Conservation (phyloP, 2,329 filamentous ascomycete species). For the Whalleya microplaca region DNA sequence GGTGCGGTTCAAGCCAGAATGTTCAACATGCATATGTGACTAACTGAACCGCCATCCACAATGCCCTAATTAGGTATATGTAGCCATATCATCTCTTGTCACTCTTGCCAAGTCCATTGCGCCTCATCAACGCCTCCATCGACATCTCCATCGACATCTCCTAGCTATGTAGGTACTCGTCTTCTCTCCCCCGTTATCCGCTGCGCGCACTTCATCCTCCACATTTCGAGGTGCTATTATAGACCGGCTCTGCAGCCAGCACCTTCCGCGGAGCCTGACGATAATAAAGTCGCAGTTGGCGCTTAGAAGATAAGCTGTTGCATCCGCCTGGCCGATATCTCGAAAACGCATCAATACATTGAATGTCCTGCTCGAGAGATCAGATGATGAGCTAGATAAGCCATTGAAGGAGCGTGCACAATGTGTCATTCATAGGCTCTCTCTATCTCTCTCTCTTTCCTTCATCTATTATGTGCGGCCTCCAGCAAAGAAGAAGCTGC, state of each 20-base stretch:
- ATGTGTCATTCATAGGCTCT: not conserved
- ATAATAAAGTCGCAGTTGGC: not conserved
- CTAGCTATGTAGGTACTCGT: too few relatives aligned
- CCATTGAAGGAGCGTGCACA: not conserved
- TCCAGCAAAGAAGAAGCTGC: too few relatives aligned
- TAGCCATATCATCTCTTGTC: slow-evolving; percentile 10
- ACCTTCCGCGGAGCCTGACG: not conserved
- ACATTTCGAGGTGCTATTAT: not conserved
- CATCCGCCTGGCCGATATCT: not conserved
- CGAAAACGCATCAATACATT: not conserved
- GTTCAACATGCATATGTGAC: slow-evolving; percentile 10
- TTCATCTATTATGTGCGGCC: not conserved
- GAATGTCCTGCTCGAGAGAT: not conserved
- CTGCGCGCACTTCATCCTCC: not conserved
- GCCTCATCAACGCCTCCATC: slow-evolving; percentile 13
- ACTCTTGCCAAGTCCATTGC: slow-evolving; percentile 19
- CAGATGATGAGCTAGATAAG: not conserved
- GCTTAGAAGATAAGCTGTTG: not conserved
- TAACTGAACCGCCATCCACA: slow-evolving; percentile 15
- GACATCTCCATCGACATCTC: not conserved
- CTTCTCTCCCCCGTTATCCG: not conserved
- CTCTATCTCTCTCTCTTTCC: too few relatives aligned
- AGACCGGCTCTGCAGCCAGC: not conserved
- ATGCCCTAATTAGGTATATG: slow-evolving; percentile 22
- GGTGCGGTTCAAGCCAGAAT: slow-evolving; percentile 7